A percentile compares a stretch with the other conserved stretches of the same genome.
These are phyloP conservation scores for Artemisia argyi DNA, from an alignment of 129 eudicot species.

Conservation along the genomic window DNA sequence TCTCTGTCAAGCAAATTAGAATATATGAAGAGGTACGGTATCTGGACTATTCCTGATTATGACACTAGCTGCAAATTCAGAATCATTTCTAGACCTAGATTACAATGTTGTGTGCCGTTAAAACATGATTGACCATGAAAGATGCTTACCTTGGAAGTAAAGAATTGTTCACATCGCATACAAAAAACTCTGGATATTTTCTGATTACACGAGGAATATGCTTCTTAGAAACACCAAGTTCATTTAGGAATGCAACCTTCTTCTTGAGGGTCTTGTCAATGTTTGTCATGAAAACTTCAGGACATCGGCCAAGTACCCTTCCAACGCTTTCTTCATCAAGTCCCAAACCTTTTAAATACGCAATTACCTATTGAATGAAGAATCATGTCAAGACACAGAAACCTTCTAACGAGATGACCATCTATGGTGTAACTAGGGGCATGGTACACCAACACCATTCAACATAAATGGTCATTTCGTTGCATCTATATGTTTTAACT, in stretches of 20 bases:
- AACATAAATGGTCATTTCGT: too few relatives aligned
- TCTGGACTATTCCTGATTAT: not conserved
- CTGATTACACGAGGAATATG: constrained; percentile 70
- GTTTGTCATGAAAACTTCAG: constrained; percentile 65
- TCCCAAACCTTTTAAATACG: constrained; percentile 58
- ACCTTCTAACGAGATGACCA: not conserved
- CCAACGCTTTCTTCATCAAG: constrained; percentile 62
- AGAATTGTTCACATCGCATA: constrained; percentile 62
- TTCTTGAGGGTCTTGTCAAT: constrained; percentile 60
- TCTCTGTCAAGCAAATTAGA: not conserved
- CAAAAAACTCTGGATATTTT: constrained; percentile 80
- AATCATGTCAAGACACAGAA: not conserved
- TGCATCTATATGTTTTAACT: too few relatives aligned
- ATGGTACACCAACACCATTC: too few relatives aligned
- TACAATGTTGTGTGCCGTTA: not conserved
- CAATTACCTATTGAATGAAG: constrained; percentile 50
- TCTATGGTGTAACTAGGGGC: too few relatives aligned
- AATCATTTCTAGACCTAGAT: too few relatives aligned
- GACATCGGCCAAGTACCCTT: constrained; percentile 66
- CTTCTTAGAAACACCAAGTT: constrained; percentile 53
- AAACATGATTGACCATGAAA: not conserved
- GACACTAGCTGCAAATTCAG: not conserved
- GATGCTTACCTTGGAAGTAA: constrained; percentile 68
- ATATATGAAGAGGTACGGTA: not conserved
- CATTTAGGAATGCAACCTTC: constrained; percentile 60